A percentile compares a stretch with the other conserved stretches of the same genome.
Evolutionary conservation across 2,329 filamentous ascomycete species (phyloP).

Genomic region (Teratosphaeria viscida): DNA sequence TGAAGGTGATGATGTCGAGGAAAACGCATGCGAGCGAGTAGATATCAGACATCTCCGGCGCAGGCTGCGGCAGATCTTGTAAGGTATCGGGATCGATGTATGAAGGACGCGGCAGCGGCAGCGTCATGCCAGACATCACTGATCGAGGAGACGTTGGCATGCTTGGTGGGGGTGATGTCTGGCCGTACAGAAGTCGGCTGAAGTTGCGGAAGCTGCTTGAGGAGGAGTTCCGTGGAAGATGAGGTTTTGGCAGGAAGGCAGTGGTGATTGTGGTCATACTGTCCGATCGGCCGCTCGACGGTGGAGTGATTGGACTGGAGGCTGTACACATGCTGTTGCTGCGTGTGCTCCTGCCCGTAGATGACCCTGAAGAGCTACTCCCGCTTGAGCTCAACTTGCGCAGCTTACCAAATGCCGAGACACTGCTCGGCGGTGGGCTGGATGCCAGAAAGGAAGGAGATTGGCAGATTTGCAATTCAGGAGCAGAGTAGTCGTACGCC

Average conservation of each 20-base stretch:
- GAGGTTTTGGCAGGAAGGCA: slow-evolving; percentile 8
- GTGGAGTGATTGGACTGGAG: slow-evolving; percentile 14
- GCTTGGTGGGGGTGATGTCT: slow-evolving; percentile 2
- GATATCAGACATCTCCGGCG: slow-evolving; percentile 47
- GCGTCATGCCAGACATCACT: slow-evolving; percentile 1
- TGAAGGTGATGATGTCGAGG: slow-evolving; percentile 58
- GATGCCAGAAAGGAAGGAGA: slow-evolving; percentile 31
- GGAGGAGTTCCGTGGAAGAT: slow-evolving; percentile 8
- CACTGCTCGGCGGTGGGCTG: slow-evolving; percentile 20
- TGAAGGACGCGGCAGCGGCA: slow-evolving; percentile 15
- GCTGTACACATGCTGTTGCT: slow-evolving; percentile 20
- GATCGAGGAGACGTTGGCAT: slow-evolving; percentile 7
- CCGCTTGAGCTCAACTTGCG: slow-evolving; percentile 21
- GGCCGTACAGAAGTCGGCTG: slow-evolving; percentile 23
- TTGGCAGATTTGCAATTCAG: slow-evolving; percentile 47
- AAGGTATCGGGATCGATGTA: slow-evolving; percentile 34
- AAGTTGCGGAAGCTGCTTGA: slow-evolving; percentile 20
- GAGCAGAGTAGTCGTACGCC: slow-evolving; percentile 61
- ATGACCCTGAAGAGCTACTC: slow-evolving; percentile 24
- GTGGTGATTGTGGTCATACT: slow-evolving; percentile 13
- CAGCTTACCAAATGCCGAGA: slow-evolving; percentile 18
- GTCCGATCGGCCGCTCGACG: slow-evolving; percentile 13
- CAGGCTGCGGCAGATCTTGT: slow-evolving; percentile 27
- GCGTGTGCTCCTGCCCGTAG: slow-evolving; percentile 18
- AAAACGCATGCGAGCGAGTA: slow-evolving; percentile 66